phyloP scores from a whole-genome alignment of 2,329 filamentous ascomycete species.

The Fusarium sarcochroum region DNA sequence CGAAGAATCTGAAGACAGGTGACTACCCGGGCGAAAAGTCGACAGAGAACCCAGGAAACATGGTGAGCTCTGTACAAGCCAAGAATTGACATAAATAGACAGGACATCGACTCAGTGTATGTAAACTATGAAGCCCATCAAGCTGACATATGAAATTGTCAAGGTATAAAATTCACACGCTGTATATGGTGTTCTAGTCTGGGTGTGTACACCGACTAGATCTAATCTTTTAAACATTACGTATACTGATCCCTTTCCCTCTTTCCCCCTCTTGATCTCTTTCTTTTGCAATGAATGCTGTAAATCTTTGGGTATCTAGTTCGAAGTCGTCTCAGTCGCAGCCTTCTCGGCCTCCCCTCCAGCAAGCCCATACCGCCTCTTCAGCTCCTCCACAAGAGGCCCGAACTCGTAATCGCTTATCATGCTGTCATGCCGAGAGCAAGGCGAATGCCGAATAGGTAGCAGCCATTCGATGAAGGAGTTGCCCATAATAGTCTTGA shows the following conservation, averaged over 20 bases:
- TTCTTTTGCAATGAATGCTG: neutral
- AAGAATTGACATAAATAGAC: neutral
- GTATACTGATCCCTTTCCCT: conserved; percentile 4
- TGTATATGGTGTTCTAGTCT: neutral
- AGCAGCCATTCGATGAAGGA: conserved; percentile 82
- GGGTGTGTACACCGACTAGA: conserved; percentile 4
- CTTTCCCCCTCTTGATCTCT: conserved; percentile 7
- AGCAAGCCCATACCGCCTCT: conserved; percentile 55
- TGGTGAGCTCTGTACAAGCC: too few relatives aligned
- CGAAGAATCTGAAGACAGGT: too few relatives aligned
- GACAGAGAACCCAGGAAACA: too few relatives aligned
- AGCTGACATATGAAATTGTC: neutral
- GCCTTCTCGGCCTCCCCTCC: conserved; percentile 23
- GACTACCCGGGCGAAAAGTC: too few relatives aligned
- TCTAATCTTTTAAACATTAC: conserved; percentile 28
- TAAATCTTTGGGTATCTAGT: conserved; percentile 39
- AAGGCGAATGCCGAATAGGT: conserved; percentile 82
- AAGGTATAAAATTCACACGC: neutral
- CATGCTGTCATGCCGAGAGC: conserved; percentile 74
- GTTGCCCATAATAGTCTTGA: conserved; percentile 84
- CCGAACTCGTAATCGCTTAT: conserved; percentile 79
- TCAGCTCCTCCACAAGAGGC: conserved; percentile 70
- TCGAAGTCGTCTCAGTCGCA: conserved; percentile 38
- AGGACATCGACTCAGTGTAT: neutral
- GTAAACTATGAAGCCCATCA: neutral